A percentile compares a stretch with the other conserved stretches of the same genome.
phyloP scores from a whole-genome alignment of 225 moss, liverwort and hornwort genomes.

The Anthoceros angustus region DNA sequence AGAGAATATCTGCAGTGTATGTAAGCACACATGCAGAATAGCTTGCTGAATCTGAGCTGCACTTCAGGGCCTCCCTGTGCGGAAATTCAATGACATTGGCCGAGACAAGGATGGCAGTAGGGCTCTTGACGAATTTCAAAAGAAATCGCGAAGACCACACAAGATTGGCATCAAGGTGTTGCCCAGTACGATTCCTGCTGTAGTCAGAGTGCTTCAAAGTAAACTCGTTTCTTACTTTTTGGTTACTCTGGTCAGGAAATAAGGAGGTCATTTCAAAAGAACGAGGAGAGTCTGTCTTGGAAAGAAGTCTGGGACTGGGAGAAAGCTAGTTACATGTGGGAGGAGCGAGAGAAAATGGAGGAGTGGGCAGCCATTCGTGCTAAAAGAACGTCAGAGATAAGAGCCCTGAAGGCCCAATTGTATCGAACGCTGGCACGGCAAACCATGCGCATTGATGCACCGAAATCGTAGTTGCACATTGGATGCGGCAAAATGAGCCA shows the following conservation, averaged over 20 bases:
- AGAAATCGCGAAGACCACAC: slow-evolving; percentile 42
- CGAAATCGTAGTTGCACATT: background rate
- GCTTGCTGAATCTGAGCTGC: background rate
- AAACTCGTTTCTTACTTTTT: background rate
- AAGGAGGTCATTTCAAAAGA: slow-evolving; percentile 28
- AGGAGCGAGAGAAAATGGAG: slow-evolving; percentile 87
- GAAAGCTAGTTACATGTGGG: slow-evolving; percentile 71
- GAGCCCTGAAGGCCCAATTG: background rate
- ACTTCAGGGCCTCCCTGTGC: slow-evolving; percentile 54
- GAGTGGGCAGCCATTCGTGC: slow-evolving; percentile 51
- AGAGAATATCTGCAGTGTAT: background rate
- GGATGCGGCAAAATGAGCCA: too few species aligned
- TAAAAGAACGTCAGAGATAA: slow-evolving; percentile 12
- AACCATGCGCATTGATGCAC: background rate
- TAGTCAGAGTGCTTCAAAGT: slow-evolving; percentile 11
- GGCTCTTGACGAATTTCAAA: slow-evolving; percentile 53
- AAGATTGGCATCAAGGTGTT: slow-evolving; percentile 22
- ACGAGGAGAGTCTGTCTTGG: slow-evolving; percentile 34
- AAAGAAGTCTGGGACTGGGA: slow-evolving; percentile 94
- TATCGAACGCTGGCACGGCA: background rate
- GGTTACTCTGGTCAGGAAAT: slow-evolving; percentile 31
- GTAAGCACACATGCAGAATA: background rate
- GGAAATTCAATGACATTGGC: slow-evolving; percentile 69
- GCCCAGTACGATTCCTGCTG: background rate
- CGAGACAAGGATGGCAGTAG: slow-evolving; percentile 48